Evolutionary conservation across 306 rosid species (phyloP).

Genomic region (Begonia masoniana): DNA sequence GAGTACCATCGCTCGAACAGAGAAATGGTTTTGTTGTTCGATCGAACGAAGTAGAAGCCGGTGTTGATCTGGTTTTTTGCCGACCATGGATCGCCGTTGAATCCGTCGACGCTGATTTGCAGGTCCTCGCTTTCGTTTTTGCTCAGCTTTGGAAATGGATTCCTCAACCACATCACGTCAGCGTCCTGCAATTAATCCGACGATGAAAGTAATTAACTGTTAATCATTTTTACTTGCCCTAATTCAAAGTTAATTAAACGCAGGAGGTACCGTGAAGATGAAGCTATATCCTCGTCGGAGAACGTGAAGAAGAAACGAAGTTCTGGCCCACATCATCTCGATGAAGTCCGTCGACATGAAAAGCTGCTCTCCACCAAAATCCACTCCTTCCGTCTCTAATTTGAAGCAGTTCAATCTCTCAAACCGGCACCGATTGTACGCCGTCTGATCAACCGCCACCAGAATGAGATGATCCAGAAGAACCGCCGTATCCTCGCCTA

Average conservation of each 20-base stretch:
- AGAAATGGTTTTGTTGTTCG: conserved; percentile 52
- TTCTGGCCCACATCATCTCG: conserved; percentile 18
- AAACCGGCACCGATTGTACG: conserved; percentile 17
- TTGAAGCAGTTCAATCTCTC: conserved; percentile 17
- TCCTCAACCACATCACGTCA: conserved; percentile 78
- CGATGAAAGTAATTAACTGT: neutral
- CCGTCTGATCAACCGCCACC: conserved; percentile 15
- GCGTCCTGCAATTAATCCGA: conserved; percentile 30
- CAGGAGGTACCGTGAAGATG: neutral
- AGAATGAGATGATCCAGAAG: conserved; percentile 16
- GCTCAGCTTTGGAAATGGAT: conserved; percentile 46
- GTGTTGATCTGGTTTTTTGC: conserved; percentile 39
- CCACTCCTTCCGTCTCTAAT: conserved; percentile 9
- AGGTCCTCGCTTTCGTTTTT: conserved; percentile 40
- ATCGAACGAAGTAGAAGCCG: conserved; percentile 52
- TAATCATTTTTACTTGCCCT: neutral
- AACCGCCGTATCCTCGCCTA: conserved; percentile 16
- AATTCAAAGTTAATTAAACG: too few species aligned
- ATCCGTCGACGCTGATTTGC: conserved; percentile 49
- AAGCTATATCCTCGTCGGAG: neutral
- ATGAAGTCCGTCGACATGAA: conserved; percentile 19
- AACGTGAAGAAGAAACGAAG: neutral
- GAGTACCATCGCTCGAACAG: conserved; percentile 54
- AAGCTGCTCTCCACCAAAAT: conserved; percentile 13
- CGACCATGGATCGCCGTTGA: conserved; percentile 35